A percentile compares a stretch with the other conserved stretches of the same genome.
Conservation (phyloP, 345 rosid species). For the Moricandia moricandioides region DNA sequence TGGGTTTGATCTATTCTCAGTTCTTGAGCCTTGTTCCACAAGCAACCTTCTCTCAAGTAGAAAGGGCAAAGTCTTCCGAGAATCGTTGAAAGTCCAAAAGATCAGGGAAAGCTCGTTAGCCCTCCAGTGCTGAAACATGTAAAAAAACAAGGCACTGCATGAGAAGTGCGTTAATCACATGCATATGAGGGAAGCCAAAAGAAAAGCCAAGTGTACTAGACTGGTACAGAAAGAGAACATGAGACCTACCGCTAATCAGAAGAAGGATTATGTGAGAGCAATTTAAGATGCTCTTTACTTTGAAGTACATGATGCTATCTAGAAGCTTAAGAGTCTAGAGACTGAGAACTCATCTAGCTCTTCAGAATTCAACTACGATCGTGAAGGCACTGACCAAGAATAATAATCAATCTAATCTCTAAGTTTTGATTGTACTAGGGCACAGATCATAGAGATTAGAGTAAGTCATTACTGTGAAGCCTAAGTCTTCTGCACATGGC, state of each 20-base stretch:
- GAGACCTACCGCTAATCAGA: slow-evolving; percentile 25
- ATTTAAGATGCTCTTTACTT: slow-evolving; percentile 52
- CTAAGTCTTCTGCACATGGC: too few species aligned
- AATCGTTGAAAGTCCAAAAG: slow-evolving; percentile 35
- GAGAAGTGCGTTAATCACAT: slow-evolving; percentile 74
- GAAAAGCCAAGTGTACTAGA: slow-evolving; percentile 46
- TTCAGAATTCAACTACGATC: slow-evolving; percentile 40
- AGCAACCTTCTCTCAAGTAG: slow-evolving; percentile 42
- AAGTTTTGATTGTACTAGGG: neutral
- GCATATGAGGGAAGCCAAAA: slow-evolving; percentile 69
- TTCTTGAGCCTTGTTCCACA: slow-evolving; percentile 55
- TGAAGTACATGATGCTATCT: slow-evolving; percentile 38
- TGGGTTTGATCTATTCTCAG: slow-evolving; percentile 66
- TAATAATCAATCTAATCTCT: slow-evolving; percentile 24
- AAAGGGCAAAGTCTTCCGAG: slow-evolving; percentile 44
- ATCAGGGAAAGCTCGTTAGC: slow-evolving; percentile 38
- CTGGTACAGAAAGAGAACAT: slow-evolving; percentile 48
- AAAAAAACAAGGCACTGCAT: slow-evolving; percentile 64
- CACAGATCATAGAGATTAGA: slow-evolving; percentile 1
- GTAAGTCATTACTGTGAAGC: neutral
- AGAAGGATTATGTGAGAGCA: slow-evolving; percentile 45
- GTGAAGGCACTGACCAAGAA: slow-evolving; percentile 39
- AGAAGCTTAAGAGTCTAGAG: neutral
- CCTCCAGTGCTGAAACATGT: slow-evolving; percentile 67
- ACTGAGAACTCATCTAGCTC: slow-evolving; percentile 25